phyloP scores from a whole-genome alignment of 2,329 filamentous ascomycete species.

The Helminthosporium solani region DNA sequence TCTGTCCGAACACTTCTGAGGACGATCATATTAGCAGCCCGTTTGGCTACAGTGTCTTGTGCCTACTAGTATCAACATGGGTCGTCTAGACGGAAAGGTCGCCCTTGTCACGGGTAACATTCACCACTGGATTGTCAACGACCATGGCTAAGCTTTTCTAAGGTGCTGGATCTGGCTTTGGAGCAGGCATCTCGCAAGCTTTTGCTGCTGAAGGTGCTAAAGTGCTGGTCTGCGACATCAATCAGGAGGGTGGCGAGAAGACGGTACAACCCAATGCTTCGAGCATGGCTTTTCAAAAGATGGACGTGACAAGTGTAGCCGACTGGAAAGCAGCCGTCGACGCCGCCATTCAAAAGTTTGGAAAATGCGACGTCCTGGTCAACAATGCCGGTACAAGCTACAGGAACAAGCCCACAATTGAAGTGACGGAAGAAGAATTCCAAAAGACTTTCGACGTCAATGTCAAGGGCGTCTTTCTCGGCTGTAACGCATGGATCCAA shows the following conservation, averaged over 20 bases:
- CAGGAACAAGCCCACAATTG: constrained; percentile 56
- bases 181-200: constrained; percentile 60
- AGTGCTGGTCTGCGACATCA: constrained; percentile 64
- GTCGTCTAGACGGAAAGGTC: constrained; percentile 54
- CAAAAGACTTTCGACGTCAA: constrained; percentile 68
- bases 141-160: constrained; percentile 11
- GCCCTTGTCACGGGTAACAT: constrained; percentile 56
- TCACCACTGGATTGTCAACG: constrained; percentile 9
- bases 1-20: neutral
- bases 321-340: constrained; percentile 57
- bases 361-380: constrained; percentile 60
- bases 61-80: constrained; percentile 27
- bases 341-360: constrained; percentile 54
- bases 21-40: neutral
- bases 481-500: constrained; percentile 59
- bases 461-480: constrained; percentile 65
- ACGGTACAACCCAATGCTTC: constrained; percentile 47
- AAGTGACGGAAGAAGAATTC: constrained; percentile 67
- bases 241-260: constrained; percentile 53
- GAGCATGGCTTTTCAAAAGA: constrained; percentile 38
- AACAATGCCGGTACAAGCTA: constrained; percentile 63
- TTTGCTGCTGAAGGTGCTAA: constrained; percentile 61
- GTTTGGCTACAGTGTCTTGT: neutral
- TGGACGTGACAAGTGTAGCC: constrained; percentile 55
- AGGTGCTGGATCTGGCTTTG: constrained; percentile 64